Percentiles rank a stretch among this genome's conserved stretches.
These are phyloP conservation scores for Calocera viscosa DNA, from an alignment of 768 basidiomycete genomes.

Conservation along the genomic window DNA sequence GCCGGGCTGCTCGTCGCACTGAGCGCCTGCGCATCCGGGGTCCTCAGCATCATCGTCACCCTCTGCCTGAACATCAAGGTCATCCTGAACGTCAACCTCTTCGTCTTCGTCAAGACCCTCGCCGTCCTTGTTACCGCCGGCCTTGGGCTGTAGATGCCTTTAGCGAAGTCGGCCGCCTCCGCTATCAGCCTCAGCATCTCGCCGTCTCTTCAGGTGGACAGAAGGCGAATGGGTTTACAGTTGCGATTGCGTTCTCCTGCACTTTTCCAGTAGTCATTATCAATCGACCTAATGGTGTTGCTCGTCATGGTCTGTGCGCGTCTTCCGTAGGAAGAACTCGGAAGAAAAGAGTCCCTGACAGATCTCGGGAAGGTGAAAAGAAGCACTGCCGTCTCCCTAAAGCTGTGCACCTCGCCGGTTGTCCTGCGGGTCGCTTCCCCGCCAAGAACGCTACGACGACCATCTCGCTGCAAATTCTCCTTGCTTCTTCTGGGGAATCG, in stretches of 20 bases:
- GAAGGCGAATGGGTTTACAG: too few species aligned
- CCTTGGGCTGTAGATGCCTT: conserved; percentile 2
- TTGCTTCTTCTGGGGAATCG: too few species aligned
- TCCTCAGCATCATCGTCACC: neutral
- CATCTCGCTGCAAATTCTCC: too few species aligned
- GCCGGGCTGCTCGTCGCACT: neutral
- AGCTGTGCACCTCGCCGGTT: neutral
- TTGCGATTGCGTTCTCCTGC: neutral
- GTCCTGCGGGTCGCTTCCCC: neutral
- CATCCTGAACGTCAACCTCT: neutral
- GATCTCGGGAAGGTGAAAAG: too few species aligned
- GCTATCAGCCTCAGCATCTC: too few species aligned
- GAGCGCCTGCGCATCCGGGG: neutral
- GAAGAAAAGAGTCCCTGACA: too few species aligned
- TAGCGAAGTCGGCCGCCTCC: too few species aligned
- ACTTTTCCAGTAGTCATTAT: neutral
- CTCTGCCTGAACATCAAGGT: neutral
- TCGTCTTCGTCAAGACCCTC: neutral
- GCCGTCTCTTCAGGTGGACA: too few species aligned
- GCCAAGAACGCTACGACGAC: too few species aligned
- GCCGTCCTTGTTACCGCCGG: neutral
- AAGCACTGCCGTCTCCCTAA: neutral
- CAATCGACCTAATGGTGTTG: neutral
- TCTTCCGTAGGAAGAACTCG: neutral
- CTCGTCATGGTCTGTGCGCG: neutral